Conservation (phyloP, 108 stramenopile species). For the Cylindrotheca closterium region DNA sequence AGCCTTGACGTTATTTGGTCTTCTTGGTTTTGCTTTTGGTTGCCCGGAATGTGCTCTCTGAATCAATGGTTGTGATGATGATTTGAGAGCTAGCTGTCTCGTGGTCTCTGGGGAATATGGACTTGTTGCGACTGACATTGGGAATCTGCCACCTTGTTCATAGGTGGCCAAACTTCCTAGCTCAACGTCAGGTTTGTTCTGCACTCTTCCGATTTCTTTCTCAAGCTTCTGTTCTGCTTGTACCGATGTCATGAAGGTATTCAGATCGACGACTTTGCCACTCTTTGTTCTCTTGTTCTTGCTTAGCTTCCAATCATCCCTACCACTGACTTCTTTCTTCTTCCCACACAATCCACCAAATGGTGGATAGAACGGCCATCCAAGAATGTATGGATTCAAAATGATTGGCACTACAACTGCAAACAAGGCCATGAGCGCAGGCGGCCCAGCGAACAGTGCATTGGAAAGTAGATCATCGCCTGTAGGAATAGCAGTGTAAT, state of each 20-base stretch:
- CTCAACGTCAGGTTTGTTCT: constrained; percentile 42
- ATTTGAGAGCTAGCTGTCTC: neutral
- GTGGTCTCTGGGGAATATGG: neutral
- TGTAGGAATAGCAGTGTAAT: constrained; percentile 24
- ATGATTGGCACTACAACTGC: constrained; percentile 42
- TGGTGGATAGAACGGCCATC: constrained; percentile 48
- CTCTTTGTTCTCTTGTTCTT: neutral
- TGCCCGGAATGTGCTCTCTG: no score
- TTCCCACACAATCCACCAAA: neutral
- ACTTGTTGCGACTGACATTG: constrained; percentile 12
- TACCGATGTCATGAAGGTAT: constrained; percentile 25
- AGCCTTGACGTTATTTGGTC: no score
- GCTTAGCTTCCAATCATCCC: neutral
- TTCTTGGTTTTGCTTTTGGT: no score
- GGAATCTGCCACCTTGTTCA: constrained; percentile 11
- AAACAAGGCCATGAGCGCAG: constrained; percentile 34
- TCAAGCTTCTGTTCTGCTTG: constrained; percentile 23
- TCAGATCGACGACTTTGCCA: constrained; percentile 25
- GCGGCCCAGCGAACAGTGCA: constrained; percentile 41
- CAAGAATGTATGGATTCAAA: constrained; percentile 48
- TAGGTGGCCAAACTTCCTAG: constrained; percentile 45
- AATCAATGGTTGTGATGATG: neutral
- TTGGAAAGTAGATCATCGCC: constrained; percentile 4
- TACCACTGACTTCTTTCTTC: constrained; percentile 15
- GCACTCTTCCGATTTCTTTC: constrained; percentile 35